Percentiles rank a stretch among this genome's conserved stretches.
These are phyloP conservation scores for Psophocarpus tetragonolobus DNA, from an alignment of 306 rosid genomes.

Conservation along the genomic window DNA sequence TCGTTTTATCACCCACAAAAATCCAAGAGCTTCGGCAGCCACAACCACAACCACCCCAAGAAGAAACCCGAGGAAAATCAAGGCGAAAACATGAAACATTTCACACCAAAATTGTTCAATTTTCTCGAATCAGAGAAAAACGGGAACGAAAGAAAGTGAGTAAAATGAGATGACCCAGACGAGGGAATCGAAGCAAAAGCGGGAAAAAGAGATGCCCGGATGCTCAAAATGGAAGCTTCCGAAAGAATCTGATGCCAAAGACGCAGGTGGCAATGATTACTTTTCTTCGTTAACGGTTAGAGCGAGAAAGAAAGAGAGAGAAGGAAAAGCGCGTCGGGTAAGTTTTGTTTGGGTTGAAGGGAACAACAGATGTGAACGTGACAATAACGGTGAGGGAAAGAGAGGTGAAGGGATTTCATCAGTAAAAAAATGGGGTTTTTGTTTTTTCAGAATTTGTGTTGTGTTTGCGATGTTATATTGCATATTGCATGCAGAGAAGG, in stretches of 20 bases:
- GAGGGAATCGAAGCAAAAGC: background rate
- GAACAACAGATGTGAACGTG: background rate
- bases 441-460: background rate
- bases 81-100: constrained; percentile 43
- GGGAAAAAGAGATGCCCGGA: background rate
- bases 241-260: constrained; percentile 30
- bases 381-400: background rate
- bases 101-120: constrained; percentile 4
- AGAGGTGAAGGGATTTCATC: background rate
- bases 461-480: too few species aligned
- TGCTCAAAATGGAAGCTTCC: constrained; percentile 13
- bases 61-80: constrained; percentile 61
- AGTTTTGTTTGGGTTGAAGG: background rate
- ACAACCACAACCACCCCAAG: constrained; percentile 65
- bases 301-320: background rate
- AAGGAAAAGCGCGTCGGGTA: background rate
- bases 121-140: background rate
- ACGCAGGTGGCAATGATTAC: background rate
- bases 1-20: constrained; percentile 51
- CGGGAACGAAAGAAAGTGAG: background rate
- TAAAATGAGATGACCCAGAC: constrained; percentile 26
- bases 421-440: background rate
- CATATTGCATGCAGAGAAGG: background rate
- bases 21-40: constrained; percentile 56
- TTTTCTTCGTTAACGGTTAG: constrained; percentile 10